Evolutionary conservation across 2,329 filamentous ascomycete species (phyloP).

Genomic region (Xylariaceae sp.): DNA sequence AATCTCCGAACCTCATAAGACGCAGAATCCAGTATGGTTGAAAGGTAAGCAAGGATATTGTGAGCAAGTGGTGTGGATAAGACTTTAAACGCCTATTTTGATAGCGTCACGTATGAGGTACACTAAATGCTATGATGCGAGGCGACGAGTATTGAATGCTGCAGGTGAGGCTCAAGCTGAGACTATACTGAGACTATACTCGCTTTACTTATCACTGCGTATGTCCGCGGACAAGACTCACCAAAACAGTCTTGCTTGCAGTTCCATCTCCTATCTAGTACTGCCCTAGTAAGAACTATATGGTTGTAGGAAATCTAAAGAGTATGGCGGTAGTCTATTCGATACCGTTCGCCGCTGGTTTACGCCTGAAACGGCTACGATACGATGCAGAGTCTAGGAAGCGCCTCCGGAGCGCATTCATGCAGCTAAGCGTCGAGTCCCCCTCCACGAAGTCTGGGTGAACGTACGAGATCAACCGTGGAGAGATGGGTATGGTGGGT

Average conservation of each 20-base stretch:
- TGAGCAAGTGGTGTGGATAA: not conserved
- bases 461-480: no score
- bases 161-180: conserved; percentile 14
- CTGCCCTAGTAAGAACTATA: not conserved
- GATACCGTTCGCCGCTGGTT: conserved; percentile 8
- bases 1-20: not conserved
- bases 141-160: conserved; percentile 3
- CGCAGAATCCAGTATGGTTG: not conserved
- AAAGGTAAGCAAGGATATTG: not conserved
- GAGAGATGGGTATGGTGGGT: no score
- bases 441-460: no score
- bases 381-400: conserved; percentile 15
- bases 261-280: no score
- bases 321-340: conserved; percentile 15
- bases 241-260: not conserved
- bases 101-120: not conserved
- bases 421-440: conserved; percentile 10
- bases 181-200: not conserved
- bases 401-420: conserved; percentile 7
- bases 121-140: not conserved
- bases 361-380: conserved; percentile 24
- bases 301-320: not conserved
- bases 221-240: not conserved
- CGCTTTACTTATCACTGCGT: not conserved
- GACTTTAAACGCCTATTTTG: not conserved